A percentile compares a stretch with the other conserved stretches of the same genome.
These are phyloP conservation scores for Citrus reticulata DNA, from an alignment of 345 rosid genomes.

Conservation along the genomic window DNA sequence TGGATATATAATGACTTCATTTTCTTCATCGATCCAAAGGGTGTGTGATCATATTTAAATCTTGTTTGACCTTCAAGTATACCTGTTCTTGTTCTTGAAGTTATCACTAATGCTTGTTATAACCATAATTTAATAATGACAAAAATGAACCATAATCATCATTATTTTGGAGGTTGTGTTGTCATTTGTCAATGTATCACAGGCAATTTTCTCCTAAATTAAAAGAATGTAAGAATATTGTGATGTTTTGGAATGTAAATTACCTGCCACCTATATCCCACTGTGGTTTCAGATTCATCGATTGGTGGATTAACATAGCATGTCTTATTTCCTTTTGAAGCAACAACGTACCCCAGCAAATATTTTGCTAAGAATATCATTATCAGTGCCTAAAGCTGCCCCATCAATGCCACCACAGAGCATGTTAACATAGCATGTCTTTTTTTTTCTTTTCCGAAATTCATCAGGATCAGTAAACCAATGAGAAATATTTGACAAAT, in stretches of 20 bases:
- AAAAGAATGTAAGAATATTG: too few species aligned
- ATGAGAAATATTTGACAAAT: too few species aligned
- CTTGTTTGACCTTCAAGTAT: too few species aligned
- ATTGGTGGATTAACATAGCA: constrained; percentile 11
- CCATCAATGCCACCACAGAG: constrained; percentile 25
- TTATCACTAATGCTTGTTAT: not conserved
- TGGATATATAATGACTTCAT: too few species aligned
- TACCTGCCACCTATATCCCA: constrained; percentile 47
- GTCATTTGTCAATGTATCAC: not conserved
- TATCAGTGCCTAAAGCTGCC: constrained; percentile 8
- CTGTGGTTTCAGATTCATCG: not conserved
- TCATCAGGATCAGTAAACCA: too few species aligned
- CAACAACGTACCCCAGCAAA: constrained; percentile 13
- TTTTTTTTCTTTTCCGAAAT: too few species aligned
- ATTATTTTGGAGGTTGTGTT: not conserved
- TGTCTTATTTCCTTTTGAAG: not conserved
- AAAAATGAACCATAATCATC: not conserved
- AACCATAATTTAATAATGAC: not conserved
- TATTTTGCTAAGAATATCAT: constrained; percentile 22
- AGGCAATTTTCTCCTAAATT: too few species aligned
- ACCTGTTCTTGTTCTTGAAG: not conserved
- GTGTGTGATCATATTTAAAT: too few species aligned
- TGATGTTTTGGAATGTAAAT: too few species aligned
- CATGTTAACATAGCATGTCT: not conserved
- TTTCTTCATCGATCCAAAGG: not conserved